A percentile compares a stretch with the other conserved stretches of the same genome.
Evolutionary conservation across 2,329 filamentous ascomycete species (phyloP).

Genomic region (Didymella exigua): DNA sequence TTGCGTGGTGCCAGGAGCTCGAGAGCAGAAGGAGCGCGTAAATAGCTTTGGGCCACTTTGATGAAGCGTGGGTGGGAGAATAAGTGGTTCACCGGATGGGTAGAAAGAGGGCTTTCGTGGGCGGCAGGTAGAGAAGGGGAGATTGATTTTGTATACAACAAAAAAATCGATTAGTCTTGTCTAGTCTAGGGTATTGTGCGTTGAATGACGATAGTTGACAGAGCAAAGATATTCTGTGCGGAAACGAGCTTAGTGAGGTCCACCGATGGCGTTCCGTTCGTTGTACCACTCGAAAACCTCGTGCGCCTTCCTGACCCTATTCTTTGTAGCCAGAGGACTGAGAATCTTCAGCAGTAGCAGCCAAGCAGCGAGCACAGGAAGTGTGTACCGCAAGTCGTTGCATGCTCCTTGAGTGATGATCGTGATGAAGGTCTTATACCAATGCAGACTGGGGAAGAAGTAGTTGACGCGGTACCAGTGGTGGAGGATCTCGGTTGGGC

Average conservation of each 20-base stretch:
- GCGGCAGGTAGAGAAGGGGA: slow-evolving; percentile 10
- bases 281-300: slow-evolving; percentile 15
- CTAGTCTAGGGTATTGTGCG: not conserved
- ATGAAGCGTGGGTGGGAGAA: slow-evolving; percentile 34
- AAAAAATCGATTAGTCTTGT: not conserved
- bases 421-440: slow-evolving; percentile 17
- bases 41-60: slow-evolving; percentile 37
- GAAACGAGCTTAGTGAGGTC: slow-evolving; percentile 9
- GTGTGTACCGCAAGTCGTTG: slow-evolving; percentile 13
- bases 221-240: not conserved
- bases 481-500: slow-evolving; percentile 2
- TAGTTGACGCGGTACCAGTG: slow-evolving; percentile 13
- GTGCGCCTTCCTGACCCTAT: slow-evolving; percentile 16
- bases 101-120: slow-evolving; percentile 32
- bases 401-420: slow-evolving; percentile 14
- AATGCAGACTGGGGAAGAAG: slow-evolving; percentile 18
- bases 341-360: slow-evolving; percentile 13
- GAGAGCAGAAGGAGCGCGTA: slow-evolving; percentile 33
- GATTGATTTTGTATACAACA: not conserved
- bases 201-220: not conserved
- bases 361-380: slow-evolving; percentile 16
- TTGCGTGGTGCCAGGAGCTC: slow-evolving; percentile 40
- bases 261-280: slow-evolving; percentile 16
- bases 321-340: slow-evolving; percentile 18
- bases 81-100: slow-evolving; percentile 29